Evolutionary conservation across 2,329 filamentous ascomycete genomes (phyloP).

Genomic region (Exserohilum rostratum): DNA sequence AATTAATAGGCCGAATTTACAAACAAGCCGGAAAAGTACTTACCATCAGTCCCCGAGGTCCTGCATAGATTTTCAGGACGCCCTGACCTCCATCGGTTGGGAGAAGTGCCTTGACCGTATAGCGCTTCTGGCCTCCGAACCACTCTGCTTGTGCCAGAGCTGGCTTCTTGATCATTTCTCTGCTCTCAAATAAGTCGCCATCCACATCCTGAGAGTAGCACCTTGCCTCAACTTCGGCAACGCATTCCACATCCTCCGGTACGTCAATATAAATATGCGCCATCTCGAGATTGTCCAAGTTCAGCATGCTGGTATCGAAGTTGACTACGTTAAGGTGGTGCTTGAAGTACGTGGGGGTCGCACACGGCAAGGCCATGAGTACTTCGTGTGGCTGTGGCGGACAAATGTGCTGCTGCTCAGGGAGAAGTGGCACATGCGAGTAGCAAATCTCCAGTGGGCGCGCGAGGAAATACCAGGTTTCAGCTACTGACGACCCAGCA

Average conservation of each 20-base stretch:
- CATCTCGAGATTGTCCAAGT: conserved; percentile 91
- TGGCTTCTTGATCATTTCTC: conserved; percentile 82
- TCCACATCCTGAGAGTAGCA: conserved; percentile 81
- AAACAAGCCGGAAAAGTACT: conserved; percentile 15
- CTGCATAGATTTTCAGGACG: conserved; percentile 88
- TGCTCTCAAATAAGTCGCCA: conserved; percentile 91
- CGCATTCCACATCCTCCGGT: conserved; percentile 86
- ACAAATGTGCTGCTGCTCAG: conserved; percentile 89
- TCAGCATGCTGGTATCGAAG: conserved; percentile 85
- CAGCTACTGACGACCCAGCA: conserved; percentile 71
- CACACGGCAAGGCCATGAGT: conserved; percentile 82
- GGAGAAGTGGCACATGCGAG: conserved; percentile 88
- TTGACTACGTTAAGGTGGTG: conserved; percentile 79
- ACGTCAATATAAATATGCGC: conserved; percentile 87
- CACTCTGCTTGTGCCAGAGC: conserved; percentile 92
- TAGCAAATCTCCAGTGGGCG: conserved; percentile 90
- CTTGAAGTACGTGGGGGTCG: conserved; percentile 87
- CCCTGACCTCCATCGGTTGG: conserved; percentile 91
- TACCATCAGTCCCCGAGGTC: conserved; percentile 88
- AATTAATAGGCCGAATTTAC: conserved; percentile 20
- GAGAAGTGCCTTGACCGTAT: conserved; percentile 89
- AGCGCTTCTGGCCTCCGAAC: conserved; percentile 84
- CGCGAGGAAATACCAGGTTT: conserved; percentile 92
- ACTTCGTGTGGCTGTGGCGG: conserved; percentile 86
- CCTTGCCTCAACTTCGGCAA: conserved; percentile 88